Percentiles rank a stretch among this genome's conserved stretches.
Conservation (phyloP, 495 filamentous ascomycete species). For the Daldinia caldariorum region DNA sequence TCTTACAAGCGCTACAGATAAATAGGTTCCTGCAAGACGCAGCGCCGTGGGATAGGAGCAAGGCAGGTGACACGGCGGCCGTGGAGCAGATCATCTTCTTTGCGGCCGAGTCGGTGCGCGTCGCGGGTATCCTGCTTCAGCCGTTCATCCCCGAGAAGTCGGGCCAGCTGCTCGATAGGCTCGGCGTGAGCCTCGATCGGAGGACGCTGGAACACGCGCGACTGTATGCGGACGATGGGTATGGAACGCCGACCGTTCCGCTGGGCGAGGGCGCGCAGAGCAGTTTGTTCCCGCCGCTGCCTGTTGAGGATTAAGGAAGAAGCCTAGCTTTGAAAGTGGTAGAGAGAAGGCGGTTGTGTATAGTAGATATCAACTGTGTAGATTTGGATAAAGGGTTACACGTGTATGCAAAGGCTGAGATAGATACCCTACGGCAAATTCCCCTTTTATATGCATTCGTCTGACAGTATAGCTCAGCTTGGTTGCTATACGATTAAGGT, state of each 20-base stretch:
- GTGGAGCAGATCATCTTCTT: constrained; percentile 68
- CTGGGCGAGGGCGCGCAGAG: constrained; percentile 58
- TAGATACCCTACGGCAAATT: not conserved
- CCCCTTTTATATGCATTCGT: not conserved
- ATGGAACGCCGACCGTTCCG: constrained; percentile 63
- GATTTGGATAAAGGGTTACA: not conserved
- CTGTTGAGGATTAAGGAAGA: constrained; percentile 45
- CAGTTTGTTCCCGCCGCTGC: constrained; percentile 52
- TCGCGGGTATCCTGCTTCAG: constrained; percentile 85
- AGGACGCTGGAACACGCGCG: constrained; percentile 66
- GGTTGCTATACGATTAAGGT: not conserved
- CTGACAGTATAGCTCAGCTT: not conserved
- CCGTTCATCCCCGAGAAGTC: constrained; percentile 91
- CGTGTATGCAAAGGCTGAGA: not conserved
- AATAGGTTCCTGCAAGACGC: constrained; percentile 71
- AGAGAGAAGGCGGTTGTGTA: not conserved
- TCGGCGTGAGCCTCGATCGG: constrained; percentile 73
- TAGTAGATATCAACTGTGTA: not conserved
- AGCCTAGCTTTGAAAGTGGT: not conserved
- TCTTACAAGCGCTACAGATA: constrained; percentile 61
- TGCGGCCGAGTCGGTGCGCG: constrained; percentile 78
- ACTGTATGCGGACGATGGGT: constrained; percentile 69
- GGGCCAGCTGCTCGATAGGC: constrained; percentile 73
- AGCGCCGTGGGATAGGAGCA: constrained; percentile 51
- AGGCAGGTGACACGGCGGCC: constrained; percentile 19